phyloP scores from a whole-genome alignment of 257 asterid genomes.

The Cordia subcordata region DNA sequence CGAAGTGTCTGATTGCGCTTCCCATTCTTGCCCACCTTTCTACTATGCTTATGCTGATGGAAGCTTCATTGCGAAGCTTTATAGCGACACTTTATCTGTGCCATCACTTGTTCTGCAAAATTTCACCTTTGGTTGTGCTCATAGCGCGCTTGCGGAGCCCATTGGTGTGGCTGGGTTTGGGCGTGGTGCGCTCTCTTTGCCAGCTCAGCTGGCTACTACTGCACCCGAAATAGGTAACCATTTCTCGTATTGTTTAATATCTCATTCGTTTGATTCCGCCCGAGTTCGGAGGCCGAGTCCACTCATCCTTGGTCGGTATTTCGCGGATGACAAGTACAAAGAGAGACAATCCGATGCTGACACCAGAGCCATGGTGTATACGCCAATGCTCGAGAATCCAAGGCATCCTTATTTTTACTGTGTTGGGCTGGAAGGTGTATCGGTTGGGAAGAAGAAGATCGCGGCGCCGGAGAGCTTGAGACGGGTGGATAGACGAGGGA shows the following conservation, averaged over 20 bases:
- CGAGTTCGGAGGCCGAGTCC: conserved; percentile 58
- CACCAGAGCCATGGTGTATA: conserved; percentile 34
- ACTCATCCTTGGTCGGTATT: conserved; percentile 62
- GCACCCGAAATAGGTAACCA: conserved; percentile 73
- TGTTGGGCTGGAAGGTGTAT: conserved; percentile 60
- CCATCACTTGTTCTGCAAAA: conserved; percentile 38
- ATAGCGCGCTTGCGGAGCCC: conserved; percentile 78
- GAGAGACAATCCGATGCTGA: conserved; percentile 4
- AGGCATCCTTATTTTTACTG: conserved; percentile 67
- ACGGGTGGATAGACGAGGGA: conserved; percentile 57
- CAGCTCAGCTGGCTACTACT: conserved; percentile 61
- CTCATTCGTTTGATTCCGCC: conserved; percentile 50
- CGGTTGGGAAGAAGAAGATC: conserved; percentile 47
- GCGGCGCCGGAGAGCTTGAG: conserved; percentile 49
- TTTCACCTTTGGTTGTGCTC: conserved; percentile 88
- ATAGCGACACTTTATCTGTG: conserved; percentile 43
- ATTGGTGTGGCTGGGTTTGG: conserved; percentile 97
- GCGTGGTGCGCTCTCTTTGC: conserved; percentile 70
- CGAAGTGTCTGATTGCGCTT: conserved; percentile 55
- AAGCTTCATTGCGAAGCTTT: conserved; percentile 62
- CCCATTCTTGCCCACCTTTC: conserved; percentile 61
- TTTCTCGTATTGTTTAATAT: conserved; percentile 77
- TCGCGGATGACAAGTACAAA: conserved; percentile 14
- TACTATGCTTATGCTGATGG: conserved; percentile 98
- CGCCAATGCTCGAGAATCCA: conserved; percentile 76